A percentile compares a stretch with the other conserved stretches of the same genome.
Evolutionary conservation across 371 early-diverging fungal species (phyloP).

Genomic region (Syncephalis plumigaleata): DNA sequence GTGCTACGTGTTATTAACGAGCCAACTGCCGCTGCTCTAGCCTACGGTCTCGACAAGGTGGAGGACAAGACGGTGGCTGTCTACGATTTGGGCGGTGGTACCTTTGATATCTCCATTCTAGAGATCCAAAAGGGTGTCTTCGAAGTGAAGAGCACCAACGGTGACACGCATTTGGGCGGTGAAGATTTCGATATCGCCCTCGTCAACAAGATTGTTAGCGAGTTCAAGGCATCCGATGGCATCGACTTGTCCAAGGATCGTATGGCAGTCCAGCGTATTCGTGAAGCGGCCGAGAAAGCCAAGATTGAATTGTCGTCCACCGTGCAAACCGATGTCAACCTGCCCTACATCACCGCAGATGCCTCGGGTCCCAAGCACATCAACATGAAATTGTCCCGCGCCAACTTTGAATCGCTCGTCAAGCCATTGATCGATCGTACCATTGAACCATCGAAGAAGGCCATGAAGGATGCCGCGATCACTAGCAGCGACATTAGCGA

Average conservation of each 20-base stretch:
- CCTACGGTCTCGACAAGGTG: conserved; percentile 95
- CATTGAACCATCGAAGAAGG: conserved; percentile 87
- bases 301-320: conserved; percentile 95
- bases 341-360: conserved; percentile 90
- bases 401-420: conserved; percentile 79
- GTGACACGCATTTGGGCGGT: conserved; percentile 97
- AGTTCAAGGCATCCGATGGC: conserved; percentile 73
- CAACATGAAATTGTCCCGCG: conserved; percentile 76
- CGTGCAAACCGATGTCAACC: conserved; percentile 84
- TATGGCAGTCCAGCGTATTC: conserved; percentile 89
- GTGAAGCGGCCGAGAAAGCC: conserved; percentile 95
- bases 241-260: conserved; percentile 63
- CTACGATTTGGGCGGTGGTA: conserved; percentile 99
- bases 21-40: conserved; percentile 98
- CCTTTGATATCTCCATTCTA: conserved; percentile 98
- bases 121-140: conserved; percentile 97
- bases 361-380: conserved; percentile 92
- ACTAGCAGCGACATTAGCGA: conserved; percentile 70
- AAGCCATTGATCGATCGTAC: conserved; percentile 78
- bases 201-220: conserved; percentile 61
- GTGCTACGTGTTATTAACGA: conserved; percentile 98
- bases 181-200: conserved; percentile 95
- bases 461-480: conserved; percentile 91
- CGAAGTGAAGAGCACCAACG: conserved; percentile 94
- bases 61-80: conserved; percentile 77